These are phyloP conservation scores for Anisodus acutangulus DNA, from an alignment of 257 asterid genomes.

Conservation along the genomic window DNA sequence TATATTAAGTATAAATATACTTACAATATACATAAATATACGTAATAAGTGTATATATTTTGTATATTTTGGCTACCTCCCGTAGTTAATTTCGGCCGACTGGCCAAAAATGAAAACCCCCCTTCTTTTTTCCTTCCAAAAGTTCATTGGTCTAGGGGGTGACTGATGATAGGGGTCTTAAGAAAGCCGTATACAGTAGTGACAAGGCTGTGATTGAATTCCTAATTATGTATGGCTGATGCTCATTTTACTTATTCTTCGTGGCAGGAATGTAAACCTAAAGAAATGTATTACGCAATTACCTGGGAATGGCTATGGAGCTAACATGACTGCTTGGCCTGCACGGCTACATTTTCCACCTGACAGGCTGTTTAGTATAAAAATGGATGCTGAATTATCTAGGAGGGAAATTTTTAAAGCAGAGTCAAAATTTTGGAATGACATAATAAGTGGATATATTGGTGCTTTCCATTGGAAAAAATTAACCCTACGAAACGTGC, in stretches of 20 bases:
- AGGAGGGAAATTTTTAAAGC: conserved; percentile 70
- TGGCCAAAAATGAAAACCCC: background rate
- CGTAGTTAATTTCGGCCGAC: too few species aligned
- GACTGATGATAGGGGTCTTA: background rate
- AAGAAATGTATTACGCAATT: conserved; percentile 56
- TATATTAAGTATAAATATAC: too few species aligned
- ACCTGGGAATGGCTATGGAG: conserved; percentile 62
- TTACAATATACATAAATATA: too few species aligned
- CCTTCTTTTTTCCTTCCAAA: background rate
- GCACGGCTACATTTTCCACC: conserved; percentile 68
- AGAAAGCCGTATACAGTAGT: background rate
- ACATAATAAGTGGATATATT: conserved; percentile 55
- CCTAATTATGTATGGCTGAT: background rate
- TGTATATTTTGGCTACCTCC: too few species aligned
- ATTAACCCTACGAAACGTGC: conserved; percentile 50
- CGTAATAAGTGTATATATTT: too few species aligned
- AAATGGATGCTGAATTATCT: conserved; percentile 65
- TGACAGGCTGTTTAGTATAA: conserved; percentile 57
- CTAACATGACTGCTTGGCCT: conserved; percentile 59
- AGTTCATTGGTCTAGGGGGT: background rate
- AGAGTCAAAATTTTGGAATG: conserved; percentile 56
- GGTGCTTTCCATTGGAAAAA: conserved; percentile 49
- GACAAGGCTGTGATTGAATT: background rate
- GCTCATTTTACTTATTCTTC: background rate
- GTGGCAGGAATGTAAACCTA: conserved; percentile 49